These are phyloP conservation scores for Boletus sp. DNA, from an alignment of 1,284 basidiomycete species.

Conservation along the genomic window DNA sequence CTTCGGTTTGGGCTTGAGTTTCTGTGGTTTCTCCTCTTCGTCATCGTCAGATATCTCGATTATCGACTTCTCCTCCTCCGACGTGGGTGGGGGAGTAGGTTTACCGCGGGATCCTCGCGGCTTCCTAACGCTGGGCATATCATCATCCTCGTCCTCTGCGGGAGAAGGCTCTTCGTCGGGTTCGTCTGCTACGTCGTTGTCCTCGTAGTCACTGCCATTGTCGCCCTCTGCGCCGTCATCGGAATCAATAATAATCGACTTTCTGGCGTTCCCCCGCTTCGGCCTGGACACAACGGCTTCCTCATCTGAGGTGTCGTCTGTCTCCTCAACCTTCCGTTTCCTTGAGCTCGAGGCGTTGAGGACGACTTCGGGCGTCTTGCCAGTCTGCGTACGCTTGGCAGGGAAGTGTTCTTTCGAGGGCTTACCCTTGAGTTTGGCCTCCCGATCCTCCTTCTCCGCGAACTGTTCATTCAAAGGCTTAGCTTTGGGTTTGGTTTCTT, in stretches of 20 bases:
- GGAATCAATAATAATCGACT: conserved; percentile 41
- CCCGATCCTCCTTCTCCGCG: too few relatives aligned
- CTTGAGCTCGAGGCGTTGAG: conserved; percentile 29
- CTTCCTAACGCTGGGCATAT: conserved; percentile 20
- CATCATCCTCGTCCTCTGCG: conserved; percentile 25
- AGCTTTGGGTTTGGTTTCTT: conserved; percentile 18
- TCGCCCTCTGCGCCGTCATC: conserved; percentile 36
- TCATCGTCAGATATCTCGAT: conserved; percentile 34
- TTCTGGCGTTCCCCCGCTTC: conserved; percentile 36
- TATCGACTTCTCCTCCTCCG: conserved; percentile 23
- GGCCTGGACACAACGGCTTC: conserved; percentile 30
- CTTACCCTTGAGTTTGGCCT: too few relatives aligned
- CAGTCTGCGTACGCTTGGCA: conserved; percentile 37
- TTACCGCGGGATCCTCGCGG: conserved; percentile 24
- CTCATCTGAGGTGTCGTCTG: conserved; percentile 36
- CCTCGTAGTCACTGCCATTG: conserved; percentile 26
- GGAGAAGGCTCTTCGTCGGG: conserved; percentile 20
- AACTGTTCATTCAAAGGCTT: too few relatives aligned
- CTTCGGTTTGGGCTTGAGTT: conserved; percentile 31
- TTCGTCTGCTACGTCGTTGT: conserved; percentile 7
- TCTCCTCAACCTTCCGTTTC: conserved; percentile 18
- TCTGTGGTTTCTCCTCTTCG: conserved; percentile 28
- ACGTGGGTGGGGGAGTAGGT: conserved; percentile 30
- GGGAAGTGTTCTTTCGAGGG: conserved; percentile 22
- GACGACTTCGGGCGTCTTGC: conserved; percentile 51